Conservation (phyloP, 1,284 basidiomycete species). For the Rhodofomes roseus region DNA sequence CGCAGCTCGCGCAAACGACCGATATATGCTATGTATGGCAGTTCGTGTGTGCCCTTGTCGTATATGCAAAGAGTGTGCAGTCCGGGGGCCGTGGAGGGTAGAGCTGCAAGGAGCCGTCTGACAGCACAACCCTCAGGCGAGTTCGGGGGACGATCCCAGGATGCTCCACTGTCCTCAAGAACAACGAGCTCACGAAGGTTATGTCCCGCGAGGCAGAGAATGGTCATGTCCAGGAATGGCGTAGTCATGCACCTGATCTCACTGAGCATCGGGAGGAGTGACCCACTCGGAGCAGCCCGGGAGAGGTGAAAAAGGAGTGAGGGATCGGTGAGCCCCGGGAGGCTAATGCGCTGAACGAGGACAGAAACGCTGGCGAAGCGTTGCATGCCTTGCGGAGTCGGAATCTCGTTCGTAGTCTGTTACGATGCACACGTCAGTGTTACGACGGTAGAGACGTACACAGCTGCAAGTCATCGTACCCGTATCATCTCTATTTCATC, state of each 20-base stretch:
- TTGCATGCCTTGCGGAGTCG: not conserved
- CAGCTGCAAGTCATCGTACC: not conserved
- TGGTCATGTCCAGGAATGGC: not conserved
- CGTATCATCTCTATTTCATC: not conserved
- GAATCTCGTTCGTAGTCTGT: not conserved
- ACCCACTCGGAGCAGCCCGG: not conserved
- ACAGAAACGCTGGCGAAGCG: not conserved
- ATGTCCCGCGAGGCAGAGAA: not conserved
- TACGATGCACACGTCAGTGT: not conserved
- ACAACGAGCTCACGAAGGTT: not conserved
- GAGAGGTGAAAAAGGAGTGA: not conserved
- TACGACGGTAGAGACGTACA: not conserved
- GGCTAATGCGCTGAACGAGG: not conserved
- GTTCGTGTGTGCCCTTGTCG: not conserved
- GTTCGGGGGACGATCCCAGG: not conserved
- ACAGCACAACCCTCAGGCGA: not conserved
- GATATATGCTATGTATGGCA: not conserved
- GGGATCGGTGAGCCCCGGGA: not conserved
- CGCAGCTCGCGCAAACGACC: not conserved
- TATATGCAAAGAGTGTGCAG: not conserved
- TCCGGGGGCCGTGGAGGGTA: not conserved
- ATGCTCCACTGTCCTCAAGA: not conserved
- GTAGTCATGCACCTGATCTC: not conserved
- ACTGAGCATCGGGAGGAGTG: not conserved
- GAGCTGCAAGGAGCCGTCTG: not conserved